Base-by-base conservation (phyloP, 179 eudicot species). In the Patellifolia procumbens region DNA sequence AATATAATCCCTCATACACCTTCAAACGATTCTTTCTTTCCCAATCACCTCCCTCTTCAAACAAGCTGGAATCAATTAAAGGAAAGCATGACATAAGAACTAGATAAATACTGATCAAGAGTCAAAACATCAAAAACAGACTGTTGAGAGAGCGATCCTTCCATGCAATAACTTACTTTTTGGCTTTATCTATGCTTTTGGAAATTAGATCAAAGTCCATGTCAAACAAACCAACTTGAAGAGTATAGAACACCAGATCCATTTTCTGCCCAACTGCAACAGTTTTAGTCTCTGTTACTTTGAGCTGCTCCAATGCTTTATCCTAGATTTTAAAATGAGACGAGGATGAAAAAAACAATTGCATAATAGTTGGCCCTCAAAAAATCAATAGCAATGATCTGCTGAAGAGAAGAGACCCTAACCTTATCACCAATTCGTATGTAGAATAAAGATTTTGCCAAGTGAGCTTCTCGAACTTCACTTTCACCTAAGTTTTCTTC, bases 1-100 rank as follows among this genome's bases (percentile, higher is more conserved):
- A 91, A 72, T 81, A 95, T 74, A 95, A 80, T 74, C 99, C 99
- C 81, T 95, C 99, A 76, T 95, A 95, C 80, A 95, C 98, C 92
- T 95, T 95, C 86, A 95, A 82, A 11, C 99, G 95, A 78, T 95
- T 95, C 87, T 95, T 95, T 77, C 98, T 91, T 76, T 95, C 99
- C 98, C 98, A 95, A 76, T 95, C 99, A 81, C 99, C 98, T 71
- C 99, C 99, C 82, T 95, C 97, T 83, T 95, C 99, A 79, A 95
- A 93, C 86, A 95, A 86, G 70, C 99, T 95, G 87, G 62, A 78
- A 65, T 56, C 70, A 56, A 63, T 8, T 49, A 68, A 20, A 13
- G 55, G 46, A 29, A 46, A 56, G 48, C 32, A 53, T 17, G 20
- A 16, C 3, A 63, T 58, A 48, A 78, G 46, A 34, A 69, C 64